Evolutionary conservation across 441 rosid genomes (phyloP).

Genomic region (Pelargonium australe): DNA sequence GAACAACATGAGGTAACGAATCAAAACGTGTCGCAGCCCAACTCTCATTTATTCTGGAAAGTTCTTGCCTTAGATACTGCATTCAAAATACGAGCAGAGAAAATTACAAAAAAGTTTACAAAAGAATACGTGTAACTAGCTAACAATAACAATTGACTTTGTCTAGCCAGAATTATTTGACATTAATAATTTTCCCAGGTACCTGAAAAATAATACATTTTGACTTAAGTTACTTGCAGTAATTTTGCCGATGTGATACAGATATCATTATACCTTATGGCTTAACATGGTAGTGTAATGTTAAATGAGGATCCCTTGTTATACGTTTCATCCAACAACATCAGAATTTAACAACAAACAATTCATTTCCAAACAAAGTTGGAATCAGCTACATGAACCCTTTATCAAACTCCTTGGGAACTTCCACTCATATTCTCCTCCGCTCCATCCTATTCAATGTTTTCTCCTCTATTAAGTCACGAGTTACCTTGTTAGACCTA

Average conservation of each 20-base stretch:
- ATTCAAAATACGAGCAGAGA: constrained; percentile 26
- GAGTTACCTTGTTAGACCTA: too few relatives aligned
- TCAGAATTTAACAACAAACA: too few relatives aligned
- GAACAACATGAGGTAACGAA: constrained; percentile 97
- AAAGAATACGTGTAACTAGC: background rate
- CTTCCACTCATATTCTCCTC: too few relatives aligned
- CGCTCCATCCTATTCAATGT: too few relatives aligned
- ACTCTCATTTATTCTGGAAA: constrained; percentile 67
- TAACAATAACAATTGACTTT: background rate
- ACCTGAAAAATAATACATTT: background rate
- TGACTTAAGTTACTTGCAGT: background rate
- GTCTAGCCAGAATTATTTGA: background rate
- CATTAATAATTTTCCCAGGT: background rate
- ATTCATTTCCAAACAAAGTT: too few relatives aligned
- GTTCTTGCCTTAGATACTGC: constrained; percentile 85
- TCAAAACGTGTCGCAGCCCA: constrained; percentile 94
- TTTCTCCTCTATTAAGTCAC: too few relatives aligned
- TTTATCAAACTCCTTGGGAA: too few relatives aligned
- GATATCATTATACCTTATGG: too few relatives aligned
- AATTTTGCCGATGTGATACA: background rate
- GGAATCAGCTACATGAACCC: too few relatives aligned
- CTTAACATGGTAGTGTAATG: too few relatives aligned
- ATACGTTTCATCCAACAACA: too few relatives aligned
- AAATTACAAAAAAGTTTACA: constrained; percentile 15
- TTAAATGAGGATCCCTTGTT: too few relatives aligned